Percentiles rank a stretch among this genome's conserved stretches.
These are phyloP conservation scores for Aphanomyces euteiches DNA, from an alignment of 352 stramenopile genomes.

Conservation along the genomic window DNA sequence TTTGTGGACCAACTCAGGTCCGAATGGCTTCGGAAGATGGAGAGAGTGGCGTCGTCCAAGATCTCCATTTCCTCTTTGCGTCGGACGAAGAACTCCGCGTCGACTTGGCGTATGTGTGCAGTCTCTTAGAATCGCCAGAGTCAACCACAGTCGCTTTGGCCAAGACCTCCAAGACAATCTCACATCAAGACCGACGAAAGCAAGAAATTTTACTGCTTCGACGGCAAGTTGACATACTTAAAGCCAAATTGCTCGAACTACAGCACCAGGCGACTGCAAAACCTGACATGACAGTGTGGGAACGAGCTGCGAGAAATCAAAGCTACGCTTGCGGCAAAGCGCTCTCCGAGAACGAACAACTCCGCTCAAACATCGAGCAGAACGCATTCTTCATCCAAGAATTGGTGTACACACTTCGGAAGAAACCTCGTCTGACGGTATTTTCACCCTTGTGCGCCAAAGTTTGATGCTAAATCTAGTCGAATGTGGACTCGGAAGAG, in stretches of 20 bases:
- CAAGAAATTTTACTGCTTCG: not conserved
- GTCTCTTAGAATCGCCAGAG: not conserved
- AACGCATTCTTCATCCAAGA: not conserved
- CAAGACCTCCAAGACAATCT: not conserved
- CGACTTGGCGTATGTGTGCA: conserved; percentile 5
- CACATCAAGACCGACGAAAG: not conserved
- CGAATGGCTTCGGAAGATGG: too few species aligned
- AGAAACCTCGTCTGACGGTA: not conserved
- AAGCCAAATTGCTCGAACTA: not conserved
- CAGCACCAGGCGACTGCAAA: not conserved
- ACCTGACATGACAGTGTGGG: not conserved
- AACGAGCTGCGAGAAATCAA: not conserved
- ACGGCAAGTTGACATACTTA: not conserved
- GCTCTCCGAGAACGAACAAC: not conserved
- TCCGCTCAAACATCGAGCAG: not conserved
- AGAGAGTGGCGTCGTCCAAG: too few species aligned
- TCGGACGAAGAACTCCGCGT: conserved; percentile 10
- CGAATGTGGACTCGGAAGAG: not conserved
- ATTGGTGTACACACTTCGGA: not conserved
- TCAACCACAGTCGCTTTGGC: not conserved
- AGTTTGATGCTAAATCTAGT: not conserved
- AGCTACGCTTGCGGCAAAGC: not conserved
- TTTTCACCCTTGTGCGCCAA: too few species aligned
- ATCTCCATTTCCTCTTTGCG: conserved; percentile 22
- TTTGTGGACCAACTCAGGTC: too few species aligned